Evolutionary conservation across 164 flowering plant species (phyloP).

Genomic region (Nymphaea colorata): DNA sequence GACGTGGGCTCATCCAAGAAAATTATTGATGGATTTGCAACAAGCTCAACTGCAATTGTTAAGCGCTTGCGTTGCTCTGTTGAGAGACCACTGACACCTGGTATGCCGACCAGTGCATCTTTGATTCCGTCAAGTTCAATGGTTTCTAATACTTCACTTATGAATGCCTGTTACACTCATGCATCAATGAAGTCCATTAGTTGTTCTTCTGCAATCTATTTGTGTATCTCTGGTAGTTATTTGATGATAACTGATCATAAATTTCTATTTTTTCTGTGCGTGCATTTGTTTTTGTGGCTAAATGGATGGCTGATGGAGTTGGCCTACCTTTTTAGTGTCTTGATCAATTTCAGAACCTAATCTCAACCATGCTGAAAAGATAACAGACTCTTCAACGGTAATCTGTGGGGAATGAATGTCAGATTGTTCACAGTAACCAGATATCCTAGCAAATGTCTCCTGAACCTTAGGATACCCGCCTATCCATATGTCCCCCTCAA

Average conservation of each 20-base stretch:
- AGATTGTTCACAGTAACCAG: slow-evolving; percentile 46
- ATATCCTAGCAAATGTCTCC: slow-evolving; percentile 42
- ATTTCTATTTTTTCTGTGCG: too few species aligned
- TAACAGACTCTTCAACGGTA: slow-evolving; percentile 39
- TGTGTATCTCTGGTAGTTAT: background rate
- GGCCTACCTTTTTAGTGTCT: slow-evolving; percentile 9
- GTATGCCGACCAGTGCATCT: slow-evolving; percentile 32
- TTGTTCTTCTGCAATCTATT: background rate
- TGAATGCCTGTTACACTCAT: slow-evolving; percentile 25
- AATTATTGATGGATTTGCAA: slow-evolving; percentile 43
- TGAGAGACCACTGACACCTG: slow-evolving; percentile 34
- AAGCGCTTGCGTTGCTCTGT: slow-evolving; percentile 42
- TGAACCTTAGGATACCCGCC: slow-evolving; percentile 47
- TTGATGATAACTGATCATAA: too few species aligned
- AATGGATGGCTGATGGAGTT: background rate
- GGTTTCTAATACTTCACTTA: slow-evolving; percentile 36
- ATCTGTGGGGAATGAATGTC: slow-evolving; percentile 48
- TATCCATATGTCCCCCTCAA: slow-evolving; percentile 34
- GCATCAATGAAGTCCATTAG: background rate
- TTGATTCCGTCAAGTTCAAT: slow-evolving; percentile 33
- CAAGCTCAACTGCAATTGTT: slow-evolving; percentile 44
- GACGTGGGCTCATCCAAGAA: slow-evolving; percentile 54
- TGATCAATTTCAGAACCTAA: slow-evolving; percentile 9
- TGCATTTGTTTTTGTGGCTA: background rate
- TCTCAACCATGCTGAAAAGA: slow-evolving; percentile 32